Evolutionary conservation across 352 stramenopile species (phyloP).

Genomic region (Phytophthora aleatoria): DNA sequence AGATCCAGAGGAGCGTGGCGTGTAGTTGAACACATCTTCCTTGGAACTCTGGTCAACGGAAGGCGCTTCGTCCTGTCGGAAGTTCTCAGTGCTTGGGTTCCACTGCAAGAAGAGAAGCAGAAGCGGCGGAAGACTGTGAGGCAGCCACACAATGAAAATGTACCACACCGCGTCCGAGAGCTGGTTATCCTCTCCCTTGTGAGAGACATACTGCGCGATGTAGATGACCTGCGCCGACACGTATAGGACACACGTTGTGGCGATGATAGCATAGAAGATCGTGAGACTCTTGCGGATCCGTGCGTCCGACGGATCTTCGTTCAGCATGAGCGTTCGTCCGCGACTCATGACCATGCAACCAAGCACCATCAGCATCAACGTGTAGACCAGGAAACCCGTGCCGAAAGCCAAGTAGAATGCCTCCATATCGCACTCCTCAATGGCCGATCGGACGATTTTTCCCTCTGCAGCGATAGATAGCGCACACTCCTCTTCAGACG

Average conservation of each 20-base stretch:
- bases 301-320: slow-evolving; percentile 82
- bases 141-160: slow-evolving; percentile 88
- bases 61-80: slow-evolving; percentile 60
- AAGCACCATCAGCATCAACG: slow-evolving; percentile 83
- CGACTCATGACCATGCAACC: slow-evolving; percentile 89
- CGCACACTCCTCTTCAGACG: slow-evolving; percentile 57
- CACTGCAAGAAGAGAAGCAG: slow-evolving; percentile 86
- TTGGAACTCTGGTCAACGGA: slow-evolving; percentile 76
- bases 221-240: slow-evolving; percentile 89
- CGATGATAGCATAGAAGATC: slow-evolving; percentile 90
- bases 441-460: slow-evolving; percentile 66
- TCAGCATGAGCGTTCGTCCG: slow-evolving; percentile 84
- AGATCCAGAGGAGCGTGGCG: slow-evolving; percentile 71
- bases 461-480: slow-evolving; percentile 69
- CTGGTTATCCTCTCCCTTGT: slow-evolving; percentile 55
- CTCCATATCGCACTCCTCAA: slow-evolving; percentile 79
- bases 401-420: slow-evolving; percentile 82
- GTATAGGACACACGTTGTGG: slow-evolving; percentile 86
- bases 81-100: slow-evolving; percentile 80
- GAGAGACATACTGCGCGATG: slow-evolving; percentile 83
- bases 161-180: slow-evolving; percentile 88
- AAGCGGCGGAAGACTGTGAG: slow-evolving; percentile 72
- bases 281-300: slow-evolving; percentile 85
- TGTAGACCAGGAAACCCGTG: slow-evolving; percentile 83
- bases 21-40: slow-evolving; percentile 87